Conservation (phyloP, 495 filamentous ascomycete genomes). For the Thozetella sp. region DNA sequence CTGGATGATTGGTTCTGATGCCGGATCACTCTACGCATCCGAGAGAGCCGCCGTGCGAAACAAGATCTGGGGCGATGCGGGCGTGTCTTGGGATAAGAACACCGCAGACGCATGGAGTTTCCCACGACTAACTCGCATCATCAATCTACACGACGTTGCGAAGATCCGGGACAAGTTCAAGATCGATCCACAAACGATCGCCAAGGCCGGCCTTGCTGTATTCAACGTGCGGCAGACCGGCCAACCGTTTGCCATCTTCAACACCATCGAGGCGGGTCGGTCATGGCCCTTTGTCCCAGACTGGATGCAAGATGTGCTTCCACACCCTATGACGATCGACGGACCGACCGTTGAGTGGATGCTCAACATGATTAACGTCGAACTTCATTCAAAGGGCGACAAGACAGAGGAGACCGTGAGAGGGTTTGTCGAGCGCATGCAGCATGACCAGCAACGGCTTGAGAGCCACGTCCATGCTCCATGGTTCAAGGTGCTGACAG, state of each 20-base stretch:
- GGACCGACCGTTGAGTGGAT: constrained; percentile 19
- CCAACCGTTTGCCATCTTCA: constrained; percentile 16
- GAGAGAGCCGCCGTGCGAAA: constrained; percentile 5
- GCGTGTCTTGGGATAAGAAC: constrained; percentile 4
- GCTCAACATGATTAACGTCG: constrained; percentile 15
- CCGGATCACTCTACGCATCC: not conserved
- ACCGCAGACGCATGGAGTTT: constrained; percentile 11
- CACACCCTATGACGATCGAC: constrained; percentile 19
- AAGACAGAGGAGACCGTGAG: constrained; percentile 9
- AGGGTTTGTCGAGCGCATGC: constrained; percentile 7
- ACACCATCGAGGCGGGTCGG: constrained; percentile 13
- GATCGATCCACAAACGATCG: constrained; percentile 14
- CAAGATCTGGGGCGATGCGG: constrained; percentile 9
- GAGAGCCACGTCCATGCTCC: constrained; percentile 15
- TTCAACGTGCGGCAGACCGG: constrained; percentile 19
- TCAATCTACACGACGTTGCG: constrained; percentile 6
- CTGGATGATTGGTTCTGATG: constrained; percentile 14
- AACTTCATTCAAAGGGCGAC: not conserved
- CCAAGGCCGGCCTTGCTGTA: constrained; percentile 18
- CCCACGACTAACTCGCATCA: constrained; percentile 10
- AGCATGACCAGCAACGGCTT: constrained; percentile 7
- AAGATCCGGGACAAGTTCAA: not conserved
- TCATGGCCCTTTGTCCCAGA: constrained; percentile 24
- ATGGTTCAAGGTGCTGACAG: constrained; percentile 15
- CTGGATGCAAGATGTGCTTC: constrained; percentile 15